A percentile compares a stretch with the other conserved stretches of the same genome.
phyloP scores from a whole-genome alignment of 129 eudicot species.

The Chrysanthemum lavandulifolium region DNA sequence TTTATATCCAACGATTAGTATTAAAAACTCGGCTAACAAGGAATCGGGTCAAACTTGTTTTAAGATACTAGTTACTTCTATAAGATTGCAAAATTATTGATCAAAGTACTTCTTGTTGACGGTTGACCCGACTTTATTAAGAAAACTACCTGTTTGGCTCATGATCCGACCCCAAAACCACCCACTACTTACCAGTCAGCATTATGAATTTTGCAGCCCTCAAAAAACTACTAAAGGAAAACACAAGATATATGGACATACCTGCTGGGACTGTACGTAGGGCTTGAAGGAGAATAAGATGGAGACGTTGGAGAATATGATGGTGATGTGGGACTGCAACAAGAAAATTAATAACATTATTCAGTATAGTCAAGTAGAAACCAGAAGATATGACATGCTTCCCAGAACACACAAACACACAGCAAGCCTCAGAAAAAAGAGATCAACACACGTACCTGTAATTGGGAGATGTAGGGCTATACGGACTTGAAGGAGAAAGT shows the following conservation, averaged over 20 bases:
- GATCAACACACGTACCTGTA: constrained; percentile 54
- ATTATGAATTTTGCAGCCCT: no score
- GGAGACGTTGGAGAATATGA: constrained; percentile 97
- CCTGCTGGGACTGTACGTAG: constrained; percentile 95
- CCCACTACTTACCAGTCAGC: no score
- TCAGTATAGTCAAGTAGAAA: neutral
- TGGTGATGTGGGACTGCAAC: constrained; percentile 94
- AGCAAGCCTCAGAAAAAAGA: constrained; percentile 2
- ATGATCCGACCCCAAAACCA: no score
- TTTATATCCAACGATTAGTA: no score
- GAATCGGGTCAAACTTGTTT: no score
- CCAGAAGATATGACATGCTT: neutral
- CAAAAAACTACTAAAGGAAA: no score
- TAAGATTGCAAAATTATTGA: no score
- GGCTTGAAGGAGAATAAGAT: constrained; percentile 96
- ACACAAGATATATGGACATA: constrained; percentile 12
- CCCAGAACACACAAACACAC: neutral
- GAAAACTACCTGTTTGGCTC: no score
- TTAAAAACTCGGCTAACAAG: no score
- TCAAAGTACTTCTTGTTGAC: no score
- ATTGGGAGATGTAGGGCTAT: constrained; percentile 93
- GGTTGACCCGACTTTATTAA: no score
- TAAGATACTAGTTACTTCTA: no score
- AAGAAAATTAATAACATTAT: constrained; percentile 7
- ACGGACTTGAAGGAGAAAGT: constrained; percentile 67